Percentiles rank a stretch among this genome's conserved stretches.
Evolutionary conservation across 2,329 filamentous ascomycete genomes (phyloP).

Genomic region (Colletotrichum sidae): DNA sequence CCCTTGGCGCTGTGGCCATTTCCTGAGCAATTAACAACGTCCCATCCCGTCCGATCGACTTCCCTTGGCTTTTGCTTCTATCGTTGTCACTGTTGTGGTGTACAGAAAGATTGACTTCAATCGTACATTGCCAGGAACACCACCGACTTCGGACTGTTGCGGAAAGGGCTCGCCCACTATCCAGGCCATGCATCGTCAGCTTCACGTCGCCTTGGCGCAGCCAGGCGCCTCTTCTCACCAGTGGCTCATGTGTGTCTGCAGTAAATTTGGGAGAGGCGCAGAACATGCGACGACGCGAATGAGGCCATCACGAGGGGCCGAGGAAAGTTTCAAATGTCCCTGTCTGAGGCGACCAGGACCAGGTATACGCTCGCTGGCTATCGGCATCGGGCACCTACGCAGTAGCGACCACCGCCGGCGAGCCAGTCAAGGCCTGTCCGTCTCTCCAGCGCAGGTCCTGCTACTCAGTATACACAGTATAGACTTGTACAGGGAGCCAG

Average conservation of each 20-base stretch:
- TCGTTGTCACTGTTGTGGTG: neutral
- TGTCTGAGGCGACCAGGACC: constrained; percentile 33
- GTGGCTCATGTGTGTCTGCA: neutral
- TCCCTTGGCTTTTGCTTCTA: neutral
- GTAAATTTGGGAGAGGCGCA: constrained; percentile 17
- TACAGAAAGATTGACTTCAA: neutral
- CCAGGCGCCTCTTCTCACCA: neutral
- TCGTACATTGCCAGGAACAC: neutral
- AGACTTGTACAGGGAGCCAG: no score
- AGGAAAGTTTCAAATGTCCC: constrained; percentile 34
- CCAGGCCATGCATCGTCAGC: neutral
- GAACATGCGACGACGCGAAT: constrained; percentile 31
- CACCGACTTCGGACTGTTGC: no score
- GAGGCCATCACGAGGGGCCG: constrained; percentile 34
- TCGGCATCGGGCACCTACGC: no score
- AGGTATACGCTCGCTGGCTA: neutral
- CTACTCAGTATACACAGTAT: no score
- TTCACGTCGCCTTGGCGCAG: no score
- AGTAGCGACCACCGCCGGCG: no score
- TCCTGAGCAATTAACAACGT: constrained; percentile 10
- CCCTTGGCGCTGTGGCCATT: constrained; percentile 20
- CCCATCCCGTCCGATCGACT: constrained; percentile 3
- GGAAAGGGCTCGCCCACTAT: no score
- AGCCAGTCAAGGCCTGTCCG: no score
- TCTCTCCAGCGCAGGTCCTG: no score